Conservation (phyloP, 208 protist genomes). For the Crithidia fasciculata region DNA sequence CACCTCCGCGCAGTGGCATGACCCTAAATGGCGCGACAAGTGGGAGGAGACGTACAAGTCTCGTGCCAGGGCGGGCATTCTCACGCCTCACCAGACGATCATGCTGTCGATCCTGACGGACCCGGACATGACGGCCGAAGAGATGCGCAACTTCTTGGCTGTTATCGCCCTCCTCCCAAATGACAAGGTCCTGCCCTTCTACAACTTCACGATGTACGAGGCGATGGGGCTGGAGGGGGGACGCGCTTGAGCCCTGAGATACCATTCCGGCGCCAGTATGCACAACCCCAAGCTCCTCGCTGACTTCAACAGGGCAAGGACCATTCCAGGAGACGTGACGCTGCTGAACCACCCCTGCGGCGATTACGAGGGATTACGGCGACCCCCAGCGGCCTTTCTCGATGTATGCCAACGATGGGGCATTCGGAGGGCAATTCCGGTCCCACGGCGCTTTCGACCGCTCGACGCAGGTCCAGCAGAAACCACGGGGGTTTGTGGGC, state of each 20-base stretch:
- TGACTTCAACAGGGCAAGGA: background rate
- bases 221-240: background rate
- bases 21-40: background rate
- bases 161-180: too few species aligned
- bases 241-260: background rate
- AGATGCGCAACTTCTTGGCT: too few species aligned
- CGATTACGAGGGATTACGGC: background rate
- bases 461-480: background rate
- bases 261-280: conserved; percentile 1
- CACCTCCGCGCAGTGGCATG: background rate
- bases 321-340: background rate
- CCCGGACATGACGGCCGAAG: too few species aligned
- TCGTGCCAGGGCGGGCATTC: background rate
- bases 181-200: too few species aligned
- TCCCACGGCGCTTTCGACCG: background rate
- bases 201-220: too few species aligned
- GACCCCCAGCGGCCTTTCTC: background rate
- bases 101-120: too few species aligned
- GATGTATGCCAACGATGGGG: background rate
- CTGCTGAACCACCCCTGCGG: background rate
- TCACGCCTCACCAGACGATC: too few species aligned
- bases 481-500: background rate
- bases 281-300: background rate
- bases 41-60: conserved; percentile 4
- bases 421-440: background rate